Evolutionary conservation across 106 monocot genomes (phyloP).

Genomic region (Allium sativum): DNA sequence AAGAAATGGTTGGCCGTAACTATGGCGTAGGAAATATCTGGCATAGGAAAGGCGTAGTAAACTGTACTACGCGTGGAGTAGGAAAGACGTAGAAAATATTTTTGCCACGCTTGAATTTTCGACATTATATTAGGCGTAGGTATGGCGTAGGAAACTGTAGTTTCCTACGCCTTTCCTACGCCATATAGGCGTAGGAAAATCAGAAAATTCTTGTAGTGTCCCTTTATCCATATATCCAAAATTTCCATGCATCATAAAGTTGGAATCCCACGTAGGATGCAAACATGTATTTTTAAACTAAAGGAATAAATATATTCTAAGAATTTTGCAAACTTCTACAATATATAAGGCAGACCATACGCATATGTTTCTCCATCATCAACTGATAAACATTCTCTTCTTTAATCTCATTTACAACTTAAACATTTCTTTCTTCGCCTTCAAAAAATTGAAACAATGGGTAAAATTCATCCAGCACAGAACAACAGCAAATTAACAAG

Average conservation of each 20-base stretch:
- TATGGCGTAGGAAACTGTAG: too few relatives aligned
- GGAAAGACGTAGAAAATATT: too few relatives aligned
- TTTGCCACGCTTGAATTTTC: too few relatives aligned
- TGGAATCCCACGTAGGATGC: constrained; percentile 1
- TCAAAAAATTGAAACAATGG: background rate
- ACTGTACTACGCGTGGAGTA: too few relatives aligned
- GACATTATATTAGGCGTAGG: too few relatives aligned
- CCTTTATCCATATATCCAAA: background rate
- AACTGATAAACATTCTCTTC: background rate
- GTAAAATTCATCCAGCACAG: constrained; percentile 5
- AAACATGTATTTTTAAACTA: background rate
- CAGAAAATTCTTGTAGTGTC: too few relatives aligned
- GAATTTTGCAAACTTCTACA: background rate
- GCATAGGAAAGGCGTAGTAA: too few relatives aligned
- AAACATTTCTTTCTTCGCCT: background rate
- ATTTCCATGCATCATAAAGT: constrained; percentile 8
- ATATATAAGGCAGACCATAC: background rate
- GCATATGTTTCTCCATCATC: background rate
- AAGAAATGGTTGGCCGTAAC: too few relatives aligned
- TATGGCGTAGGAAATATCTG: too few relatives aligned
- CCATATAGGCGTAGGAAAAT: too few relatives aligned
- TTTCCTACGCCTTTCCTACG: too few relatives aligned
- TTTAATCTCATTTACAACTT: background rate
- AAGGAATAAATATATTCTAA: background rate
- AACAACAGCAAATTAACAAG: background rate